phyloP scores from a whole-genome alignment of 495 filamentous ascomycete species.

The Annulohypoxylon bovei region DNA sequence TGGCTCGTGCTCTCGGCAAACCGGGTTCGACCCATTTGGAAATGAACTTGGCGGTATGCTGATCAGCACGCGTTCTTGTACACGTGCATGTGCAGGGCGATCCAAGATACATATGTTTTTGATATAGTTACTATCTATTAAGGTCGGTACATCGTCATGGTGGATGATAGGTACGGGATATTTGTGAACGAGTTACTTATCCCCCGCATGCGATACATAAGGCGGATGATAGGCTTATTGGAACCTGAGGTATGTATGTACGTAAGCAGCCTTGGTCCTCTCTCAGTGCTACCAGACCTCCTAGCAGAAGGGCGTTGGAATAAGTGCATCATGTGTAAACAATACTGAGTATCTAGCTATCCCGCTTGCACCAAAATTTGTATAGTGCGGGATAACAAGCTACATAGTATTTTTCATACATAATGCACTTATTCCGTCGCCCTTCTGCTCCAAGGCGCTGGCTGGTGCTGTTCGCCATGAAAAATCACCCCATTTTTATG shows the following conservation, averaged over 20 bases:
- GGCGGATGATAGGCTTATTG: slow-evolving; percentile 18
- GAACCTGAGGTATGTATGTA: slow-evolving; percentile 24
- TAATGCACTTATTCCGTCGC: no score
- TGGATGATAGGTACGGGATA: slow-evolving; percentile 37
- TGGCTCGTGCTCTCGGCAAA: slow-evolving; percentile 16
- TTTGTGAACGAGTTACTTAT: slow-evolving; percentile 21
- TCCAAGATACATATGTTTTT: slow-evolving; percentile 20
- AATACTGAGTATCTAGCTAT: no score
- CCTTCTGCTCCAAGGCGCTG: background rate
- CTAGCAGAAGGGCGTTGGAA: no score
- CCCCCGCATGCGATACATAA: slow-evolving; percentile 30
- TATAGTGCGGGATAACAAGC: no score
- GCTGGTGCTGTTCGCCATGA: slow-evolving; percentile 16
- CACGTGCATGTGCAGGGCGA: slow-evolving; percentile 20
- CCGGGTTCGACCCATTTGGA: slow-evolving; percentile 1
- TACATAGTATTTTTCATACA: no score
- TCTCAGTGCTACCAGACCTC: background rate
- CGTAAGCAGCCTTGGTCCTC: slow-evolving; percentile 15
- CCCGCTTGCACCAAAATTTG: no score
- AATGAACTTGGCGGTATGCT: slow-evolving; percentile 10
- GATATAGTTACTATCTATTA: slow-evolving; percentile 4
- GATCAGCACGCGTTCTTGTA: slow-evolving; percentile 23
- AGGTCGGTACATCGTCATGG: slow-evolving; percentile 11
- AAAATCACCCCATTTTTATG: slow-evolving; percentile 45
- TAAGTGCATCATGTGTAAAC: no score